These are phyloP conservation scores for Penicillium freii DNA, from an alignment of 2,329 filamentous ascomycete genomes.

Conservation along the genomic window DNA sequence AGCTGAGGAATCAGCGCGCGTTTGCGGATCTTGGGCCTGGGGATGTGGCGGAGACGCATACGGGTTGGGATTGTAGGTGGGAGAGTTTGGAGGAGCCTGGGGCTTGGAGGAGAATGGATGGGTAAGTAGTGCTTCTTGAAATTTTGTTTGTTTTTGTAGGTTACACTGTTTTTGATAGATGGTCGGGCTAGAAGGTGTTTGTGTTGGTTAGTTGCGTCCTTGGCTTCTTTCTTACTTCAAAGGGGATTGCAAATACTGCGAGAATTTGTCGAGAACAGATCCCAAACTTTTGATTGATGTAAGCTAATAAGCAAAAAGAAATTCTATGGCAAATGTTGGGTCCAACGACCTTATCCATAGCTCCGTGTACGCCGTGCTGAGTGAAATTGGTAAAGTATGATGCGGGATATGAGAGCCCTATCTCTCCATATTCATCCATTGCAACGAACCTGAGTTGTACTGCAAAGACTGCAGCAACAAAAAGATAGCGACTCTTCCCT, in stretches of 20 bases:
- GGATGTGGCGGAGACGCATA: conserved; percentile 22
- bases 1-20: conserved; percentile 36
- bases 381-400: conserved; percentile 9
- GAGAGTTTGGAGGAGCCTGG: conserved; percentile 28
- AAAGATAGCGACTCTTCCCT: neutral
- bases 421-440: neutral
- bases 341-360: conserved; percentile 10
- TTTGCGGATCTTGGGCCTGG: conserved; percentile 24
- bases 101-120: conserved; percentile 31
- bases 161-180: neutral
- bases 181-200: neutral
- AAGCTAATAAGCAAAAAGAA: conserved; percentile 8
- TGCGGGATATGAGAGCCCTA: neutral
- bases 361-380: conserved; percentile 20
- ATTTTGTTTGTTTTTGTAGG: neutral
- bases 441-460: neutral
- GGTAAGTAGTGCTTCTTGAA: neutral
- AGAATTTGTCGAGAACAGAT: neutral
- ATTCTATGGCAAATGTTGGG: neutral
- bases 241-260: neutral
- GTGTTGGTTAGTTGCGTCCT: neutral
- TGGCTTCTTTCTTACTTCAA: neutral
- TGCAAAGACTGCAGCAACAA: neutral
- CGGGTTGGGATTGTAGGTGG: conserved; percentile 43
- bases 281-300: conserved; percentile 18